Base-by-base conservation (phyloP, 306 rosid species). In the Carpinus fangiana region DNA sequence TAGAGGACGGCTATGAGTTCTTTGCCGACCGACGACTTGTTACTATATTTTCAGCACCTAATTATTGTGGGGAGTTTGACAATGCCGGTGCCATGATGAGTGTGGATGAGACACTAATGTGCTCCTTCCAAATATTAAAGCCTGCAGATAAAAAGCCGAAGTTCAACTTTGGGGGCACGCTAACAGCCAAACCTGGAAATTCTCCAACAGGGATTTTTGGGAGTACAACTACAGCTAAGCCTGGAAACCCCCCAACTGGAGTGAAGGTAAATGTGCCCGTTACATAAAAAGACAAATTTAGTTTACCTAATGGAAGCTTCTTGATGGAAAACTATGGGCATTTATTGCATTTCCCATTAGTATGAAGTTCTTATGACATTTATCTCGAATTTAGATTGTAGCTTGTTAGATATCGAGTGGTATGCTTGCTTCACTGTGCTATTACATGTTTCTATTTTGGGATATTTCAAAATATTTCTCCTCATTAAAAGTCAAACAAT, bases 1-100 rank as follows among this genome's bases (percentile, higher is more conserved):
- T 94, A 78, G 96, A 94, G 81, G 96, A 92, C 87, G 98, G 98
- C 38, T 94, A 90, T 3, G 93, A 92, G 85, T 94, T 94, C 81
- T 94, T 90, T 84, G 96, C 97, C 46, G 62, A 92, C 26, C 89
- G 95, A 72, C 95, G 90, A 81, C 96, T 94, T 31, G 98, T 94
- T 76, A 94, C 98, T 8, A 87, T 92, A 87, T 92, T 94, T 87
- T 94, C 98, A 18, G 98, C 97, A 13, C 97, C 98, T 59, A 94
- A 94, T 87, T 94, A 94, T 79, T 94, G 96, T 85, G 98, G 98
- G 76, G 97, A 94, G 71, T 92, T 92, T 72, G 95, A 92, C 84
- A 94, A 94, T 82, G 97, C 98, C 23, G 98, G 98, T 48, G 98
- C 98, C 52, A 94, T 94, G 98, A 94, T 94, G 98, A 94, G 98